Evolutionary conservation across 768 basidiomycete genomes (phyloP).

Genomic region (Termitomyces sp.): DNA sequence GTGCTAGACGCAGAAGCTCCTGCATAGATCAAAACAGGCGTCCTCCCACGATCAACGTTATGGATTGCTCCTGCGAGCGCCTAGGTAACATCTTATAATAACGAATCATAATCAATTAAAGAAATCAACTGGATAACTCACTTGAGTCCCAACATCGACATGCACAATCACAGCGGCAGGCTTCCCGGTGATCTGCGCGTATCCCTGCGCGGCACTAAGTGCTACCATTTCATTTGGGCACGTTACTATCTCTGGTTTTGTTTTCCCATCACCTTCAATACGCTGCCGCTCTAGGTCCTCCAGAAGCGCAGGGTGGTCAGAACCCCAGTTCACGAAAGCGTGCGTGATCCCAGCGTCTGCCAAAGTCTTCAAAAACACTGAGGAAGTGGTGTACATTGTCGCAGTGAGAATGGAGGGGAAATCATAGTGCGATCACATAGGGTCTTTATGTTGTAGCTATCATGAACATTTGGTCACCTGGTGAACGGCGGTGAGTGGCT

Average conservation of each 20-base stretch:
- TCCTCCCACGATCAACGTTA: slow-evolving; percentile 57
- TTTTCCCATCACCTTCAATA: slow-evolving; percentile 31
- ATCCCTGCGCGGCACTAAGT: slow-evolving; percentile 66
- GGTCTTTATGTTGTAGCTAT: not conserved
- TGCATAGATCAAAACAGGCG: slow-evolving; percentile 67
- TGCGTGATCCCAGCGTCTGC: slow-evolving; percentile 56
- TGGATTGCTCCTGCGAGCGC: slow-evolving; percentile 68
- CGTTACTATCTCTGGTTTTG: slow-evolving; percentile 50
- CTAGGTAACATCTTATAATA: slow-evolving; percentile 23
- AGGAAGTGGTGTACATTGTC: slow-evolving; percentile 54
- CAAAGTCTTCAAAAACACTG: slow-evolving; percentile 54
- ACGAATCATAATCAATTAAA: not conserved
- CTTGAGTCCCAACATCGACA: slow-evolving; percentile 69
- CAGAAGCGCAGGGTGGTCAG: slow-evolving; percentile 67
- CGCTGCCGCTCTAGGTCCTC: slow-evolving; percentile 64
- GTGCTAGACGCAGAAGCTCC: slow-evolving; percentile 60
- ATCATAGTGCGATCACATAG: not conserved
- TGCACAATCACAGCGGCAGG: slow-evolving; percentile 73
- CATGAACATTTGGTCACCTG: slow-evolving; percentile 2
- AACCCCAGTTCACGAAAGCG: slow-evolving; percentile 74
- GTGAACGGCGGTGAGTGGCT: not conserved
- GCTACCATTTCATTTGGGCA: slow-evolving; percentile 79
- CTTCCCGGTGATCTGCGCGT: slow-evolving; percentile 57
- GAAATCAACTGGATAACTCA: slow-evolving; percentile 15
- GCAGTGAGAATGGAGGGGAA: not conserved